Evolutionary conservation across 306 rosid species (phyloP).

Genomic region (Quercus cerris): DNA sequence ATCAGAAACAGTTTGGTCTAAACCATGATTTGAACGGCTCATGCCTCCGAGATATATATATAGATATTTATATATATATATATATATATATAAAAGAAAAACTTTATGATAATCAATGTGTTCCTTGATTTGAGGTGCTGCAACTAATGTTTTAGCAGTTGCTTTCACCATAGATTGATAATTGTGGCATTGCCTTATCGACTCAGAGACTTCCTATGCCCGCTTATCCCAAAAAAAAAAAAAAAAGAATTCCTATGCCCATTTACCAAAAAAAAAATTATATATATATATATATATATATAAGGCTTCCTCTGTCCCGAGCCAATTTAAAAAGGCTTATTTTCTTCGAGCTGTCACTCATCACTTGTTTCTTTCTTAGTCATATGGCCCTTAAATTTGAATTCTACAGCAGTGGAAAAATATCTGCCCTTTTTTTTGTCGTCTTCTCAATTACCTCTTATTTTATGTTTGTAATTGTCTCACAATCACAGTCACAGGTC

Average conservation of each 20-base stretch:
- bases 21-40: not conserved
- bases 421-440: constrained; percentile 12
- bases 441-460: not conserved
- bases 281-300: no score
- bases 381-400: constrained; percentile 8
- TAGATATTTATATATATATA: no score
- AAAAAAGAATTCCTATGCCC: no score
- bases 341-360: not conserved
- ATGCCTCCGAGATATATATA: not conserved
- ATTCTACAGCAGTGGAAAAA: constrained; percentile 4
- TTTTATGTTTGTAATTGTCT: not conserved
- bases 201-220: constrained; percentile 10
- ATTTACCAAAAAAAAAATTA: no score
- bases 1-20: not conserved
- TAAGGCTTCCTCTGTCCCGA: not conserved
- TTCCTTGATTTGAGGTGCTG: not conserved
- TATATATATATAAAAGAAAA: not conserved
- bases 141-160: not conserved
- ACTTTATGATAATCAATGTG: not conserved
- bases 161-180: not conserved
- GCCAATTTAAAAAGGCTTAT: constrained; percentile 6
- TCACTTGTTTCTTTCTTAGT: not conserved
- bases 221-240: no score
- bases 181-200: constrained; percentile 2
- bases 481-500: not conserved